Evolutionary conservation across 345 rosid species (phyloP).

Genomic region (Garcia nutans): DNA sequence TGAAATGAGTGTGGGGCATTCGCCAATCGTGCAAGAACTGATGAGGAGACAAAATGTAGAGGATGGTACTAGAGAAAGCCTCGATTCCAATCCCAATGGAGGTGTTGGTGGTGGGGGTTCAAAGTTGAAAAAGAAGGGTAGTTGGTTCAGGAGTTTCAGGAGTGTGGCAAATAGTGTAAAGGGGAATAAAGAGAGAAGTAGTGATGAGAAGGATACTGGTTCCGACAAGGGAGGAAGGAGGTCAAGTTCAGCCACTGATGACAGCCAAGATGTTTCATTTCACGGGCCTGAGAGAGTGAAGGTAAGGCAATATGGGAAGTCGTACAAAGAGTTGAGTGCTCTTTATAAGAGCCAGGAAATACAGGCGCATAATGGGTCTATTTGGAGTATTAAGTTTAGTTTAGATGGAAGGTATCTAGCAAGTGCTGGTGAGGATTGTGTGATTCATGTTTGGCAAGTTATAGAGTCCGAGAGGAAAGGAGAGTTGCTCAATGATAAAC

Average conservation of each 20-base stretch:
- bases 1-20: constrained; percentile 82
- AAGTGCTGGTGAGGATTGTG: constrained; percentile 93
- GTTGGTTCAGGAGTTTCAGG: constrained; percentile 80
- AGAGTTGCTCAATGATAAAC: constrained; percentile 74
- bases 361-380: constrained; percentile 88
- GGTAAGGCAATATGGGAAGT: constrained; percentile 81
- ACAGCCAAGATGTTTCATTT: constrained; percentile 80
- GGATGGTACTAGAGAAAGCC: constrained; percentile 50
- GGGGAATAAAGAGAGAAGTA: constrained; percentile 74
- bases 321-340: constrained; percentile 77
- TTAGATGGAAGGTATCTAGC: constrained; percentile 93
- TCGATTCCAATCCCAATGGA: constrained; percentile 40
- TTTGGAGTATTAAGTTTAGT: constrained; percentile 95
- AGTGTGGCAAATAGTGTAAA: constrained; percentile 65
- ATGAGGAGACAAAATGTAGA: constrained; percentile 95
- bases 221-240: constrained; percentile 92
- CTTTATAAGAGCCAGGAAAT: constrained; percentile 87
- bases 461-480: constrained; percentile 74
- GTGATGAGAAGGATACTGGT: constrained; percentile 84
- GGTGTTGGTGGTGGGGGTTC: constrained; percentile 30
- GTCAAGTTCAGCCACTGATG: constrained; percentile 95
- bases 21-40: constrained; percentile 90
- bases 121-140: constrained; percentile 69
- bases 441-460: constrained; percentile 87
- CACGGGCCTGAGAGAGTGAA: constrained; percentile 86